A percentile compares a stretch with the other conserved stretches of the same genome.
Evolutionary conservation across 768 basidiomycete species (phyloP).

Genomic region (Brasilioporus rufonigricans): DNA sequence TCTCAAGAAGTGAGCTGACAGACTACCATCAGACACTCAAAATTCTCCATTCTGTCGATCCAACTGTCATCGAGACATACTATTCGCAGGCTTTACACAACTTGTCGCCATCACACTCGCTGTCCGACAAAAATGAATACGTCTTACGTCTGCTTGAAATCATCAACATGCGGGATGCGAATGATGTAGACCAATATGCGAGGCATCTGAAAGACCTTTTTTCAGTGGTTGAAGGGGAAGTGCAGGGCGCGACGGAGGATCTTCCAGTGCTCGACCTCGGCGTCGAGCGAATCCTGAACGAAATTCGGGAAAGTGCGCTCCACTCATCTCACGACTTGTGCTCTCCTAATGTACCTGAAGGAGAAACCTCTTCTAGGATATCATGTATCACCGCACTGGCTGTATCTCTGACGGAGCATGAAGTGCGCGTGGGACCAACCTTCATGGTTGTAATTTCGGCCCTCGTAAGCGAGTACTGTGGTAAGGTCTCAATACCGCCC

Average conservation of each 20-base stretch:
- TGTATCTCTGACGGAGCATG: slow-evolving; percentile 41
- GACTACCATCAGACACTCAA: slow-evolving; percentile 50
- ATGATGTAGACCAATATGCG: slow-evolving; percentile 61
- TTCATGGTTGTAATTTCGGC: slow-evolving; percentile 68
- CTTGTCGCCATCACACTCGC: slow-evolving; percentile 32
- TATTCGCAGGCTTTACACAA: slow-evolving; percentile 43
- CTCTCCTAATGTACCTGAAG: slow-evolving; percentile 32
- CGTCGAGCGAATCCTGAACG: slow-evolving; percentile 54
- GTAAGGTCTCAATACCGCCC: slow-evolving; percentile 49
- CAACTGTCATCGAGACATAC: slow-evolving; percentile 53
- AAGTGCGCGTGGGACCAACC: slow-evolving; percentile 49
- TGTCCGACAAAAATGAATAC: slow-evolving; percentile 41
- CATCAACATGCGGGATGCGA: slow-evolving; percentile 41
- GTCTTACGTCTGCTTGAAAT: slow-evolving; percentile 54
- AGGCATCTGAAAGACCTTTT: slow-evolving; percentile 43
- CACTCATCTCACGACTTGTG: background rate
- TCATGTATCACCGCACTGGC: slow-evolving; percentile 45
- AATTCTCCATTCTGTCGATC: slow-evolving; percentile 58
- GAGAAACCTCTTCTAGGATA: slow-evolving; percentile 38
- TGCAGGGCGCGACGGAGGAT: slow-evolving; percentile 26
- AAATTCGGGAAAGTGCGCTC: slow-evolving; percentile 48
- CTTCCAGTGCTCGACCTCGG: slow-evolving; percentile 50
- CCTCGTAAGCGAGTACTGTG: slow-evolving; percentile 60
- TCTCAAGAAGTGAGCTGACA: background rate
- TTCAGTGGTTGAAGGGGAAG: slow-evolving; percentile 36